Percentiles rank a stretch among this genome's conserved stretches.
Conservation (phyloP, 1,139 yeast genomes). For the Yamadazyma oceani region DNA sequence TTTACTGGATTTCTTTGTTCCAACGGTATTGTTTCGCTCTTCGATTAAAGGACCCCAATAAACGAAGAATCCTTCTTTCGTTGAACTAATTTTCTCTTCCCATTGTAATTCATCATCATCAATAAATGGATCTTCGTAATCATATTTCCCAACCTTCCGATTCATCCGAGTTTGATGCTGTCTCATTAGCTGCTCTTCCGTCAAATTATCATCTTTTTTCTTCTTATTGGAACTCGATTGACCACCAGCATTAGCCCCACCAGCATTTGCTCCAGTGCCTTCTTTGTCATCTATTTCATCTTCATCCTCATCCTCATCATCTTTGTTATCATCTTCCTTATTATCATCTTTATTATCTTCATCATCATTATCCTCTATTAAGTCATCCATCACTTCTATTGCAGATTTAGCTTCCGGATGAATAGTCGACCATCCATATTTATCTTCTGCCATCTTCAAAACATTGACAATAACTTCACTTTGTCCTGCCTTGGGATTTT, state of each 20-base stretch:
- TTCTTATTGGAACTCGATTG: conserved; percentile 27
- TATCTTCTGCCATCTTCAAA: conserved; percentile 75
- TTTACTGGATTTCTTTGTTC: neutral
- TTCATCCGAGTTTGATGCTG: conserved; percentile 51
- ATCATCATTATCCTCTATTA: conserved; percentile 60
- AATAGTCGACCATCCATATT: conserved; percentile 75
- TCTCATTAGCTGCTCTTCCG: conserved; percentile 47
- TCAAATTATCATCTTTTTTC: conserved; percentile 42
- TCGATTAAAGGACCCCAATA: conserved; percentile 91
- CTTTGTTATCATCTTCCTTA: conserved; percentile 34
- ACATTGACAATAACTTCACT: conserved; percentile 79
- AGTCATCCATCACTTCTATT: conserved; percentile 61
- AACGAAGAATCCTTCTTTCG: conserved; percentile 94
- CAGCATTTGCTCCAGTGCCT: conserved; percentile 11
- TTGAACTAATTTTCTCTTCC: conserved; percentile 92
- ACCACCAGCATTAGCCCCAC: conserved; percentile 10
- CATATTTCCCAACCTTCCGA: conserved; percentile 84
- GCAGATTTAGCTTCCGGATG: conserved; percentile 69
- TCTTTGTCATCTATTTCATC: conserved; percentile 19
- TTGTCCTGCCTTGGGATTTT: conserved; percentile 58
- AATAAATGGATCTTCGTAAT: conserved; percentile 90
- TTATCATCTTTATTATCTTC: conserved; percentile 47
- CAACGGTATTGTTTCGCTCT: conserved; percentile 34
- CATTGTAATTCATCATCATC: conserved; percentile 90
- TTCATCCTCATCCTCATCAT: conserved; percentile 33